These are phyloP conservation scores for Cercospora brassicicola DNA, from an alignment of 2,329 filamentous ascomycete genomes.

Conservation along the genomic window DNA sequence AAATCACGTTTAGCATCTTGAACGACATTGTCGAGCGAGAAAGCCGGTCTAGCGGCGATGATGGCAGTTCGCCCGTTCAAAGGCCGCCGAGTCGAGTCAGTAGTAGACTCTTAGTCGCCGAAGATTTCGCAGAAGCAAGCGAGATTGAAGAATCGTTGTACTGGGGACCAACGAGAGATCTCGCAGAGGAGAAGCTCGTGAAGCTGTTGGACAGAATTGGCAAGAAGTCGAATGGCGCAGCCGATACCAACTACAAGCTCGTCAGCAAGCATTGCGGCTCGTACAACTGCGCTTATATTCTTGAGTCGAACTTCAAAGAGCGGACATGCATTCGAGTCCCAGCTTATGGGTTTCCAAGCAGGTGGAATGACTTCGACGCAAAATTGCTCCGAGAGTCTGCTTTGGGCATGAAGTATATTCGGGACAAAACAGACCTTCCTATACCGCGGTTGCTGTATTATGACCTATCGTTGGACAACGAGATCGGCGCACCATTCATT, in stretches of 20 bases:
- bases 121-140: background rate
- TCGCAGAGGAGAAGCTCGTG: conserved; percentile 14
- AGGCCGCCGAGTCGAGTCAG: background rate
- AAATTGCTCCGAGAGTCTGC: conserved; percentile 22
- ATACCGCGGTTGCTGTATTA: conserved; percentile 21
- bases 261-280: conserved; percentile 18
- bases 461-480: conserved; percentile 20
- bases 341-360: conserved; percentile 18
- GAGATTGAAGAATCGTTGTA: conserved; percentile 17
- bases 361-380: conserved; percentile 26
- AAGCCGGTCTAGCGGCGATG: background rate
- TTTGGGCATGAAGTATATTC: conserved; percentile 22
- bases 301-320: conserved; percentile 13
- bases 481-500: conserved; percentile 25
- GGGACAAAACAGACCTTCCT: conserved; percentile 20
- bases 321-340: conserved; percentile 22
- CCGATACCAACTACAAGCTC: conserved; percentile 7
- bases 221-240: background rate
- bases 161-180: conserved; percentile 20
- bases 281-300: conserved; percentile 25
- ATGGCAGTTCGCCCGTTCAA: background rate
- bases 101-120: background rate
- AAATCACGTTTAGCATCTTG: background rate
- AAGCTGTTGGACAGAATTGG: conserved; percentile 10
- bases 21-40: background rate